Percentiles rank a stretch among this genome's conserved stretches.
Evolutionary conservation across 2,329 filamentous ascomycete species (phyloP).

Genomic region (Saccharata proteae): DNA sequence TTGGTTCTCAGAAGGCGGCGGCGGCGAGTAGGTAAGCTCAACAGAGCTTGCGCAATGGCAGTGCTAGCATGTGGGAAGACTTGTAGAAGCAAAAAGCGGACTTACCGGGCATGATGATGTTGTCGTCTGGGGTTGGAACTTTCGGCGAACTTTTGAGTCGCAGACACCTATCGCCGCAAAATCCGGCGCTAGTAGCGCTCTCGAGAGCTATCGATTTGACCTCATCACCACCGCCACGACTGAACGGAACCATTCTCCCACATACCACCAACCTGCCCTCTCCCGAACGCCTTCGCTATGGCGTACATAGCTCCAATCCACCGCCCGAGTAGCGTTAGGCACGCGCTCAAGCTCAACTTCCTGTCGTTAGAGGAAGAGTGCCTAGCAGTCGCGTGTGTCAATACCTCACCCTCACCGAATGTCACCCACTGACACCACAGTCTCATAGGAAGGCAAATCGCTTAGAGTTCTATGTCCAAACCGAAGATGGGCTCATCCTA

Average conservation of each 20-base stretch:
- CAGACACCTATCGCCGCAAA: not conserved
- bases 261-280: conserved; percentile 1
- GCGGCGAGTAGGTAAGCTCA: too few relatives aligned
- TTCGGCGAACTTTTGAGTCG: too few relatives aligned
- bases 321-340: conserved; percentile 76
- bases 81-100: too few relatives aligned
- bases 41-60: too few relatives aligned
- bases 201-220: not conserved
- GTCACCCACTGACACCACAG: conserved; percentile 2
- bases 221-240: not conserved
- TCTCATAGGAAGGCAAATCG: conserved; percentile 59
- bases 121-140: too few relatives aligned
- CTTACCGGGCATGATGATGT: too few relatives aligned
- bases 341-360: conserved; percentile 73
- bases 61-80: too few relatives aligned
- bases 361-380: conserved; percentile 64
- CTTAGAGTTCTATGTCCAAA: conserved; percentile 68
- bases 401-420: conserved; percentile 1
- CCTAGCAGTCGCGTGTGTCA: conserved; percentile 70
- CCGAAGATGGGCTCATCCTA: conserved; percentile 51
- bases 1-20: too few relatives aligned
- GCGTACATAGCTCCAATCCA: conserved; percentile 93
- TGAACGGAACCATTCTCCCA: not conserved
- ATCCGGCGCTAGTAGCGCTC: conserved; percentile 4
- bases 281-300: conserved; percentile 42